Conservation (phyloP, 2,329 filamentous ascomycete genomes). For the Pseudogymnoascus sp. region DNA sequence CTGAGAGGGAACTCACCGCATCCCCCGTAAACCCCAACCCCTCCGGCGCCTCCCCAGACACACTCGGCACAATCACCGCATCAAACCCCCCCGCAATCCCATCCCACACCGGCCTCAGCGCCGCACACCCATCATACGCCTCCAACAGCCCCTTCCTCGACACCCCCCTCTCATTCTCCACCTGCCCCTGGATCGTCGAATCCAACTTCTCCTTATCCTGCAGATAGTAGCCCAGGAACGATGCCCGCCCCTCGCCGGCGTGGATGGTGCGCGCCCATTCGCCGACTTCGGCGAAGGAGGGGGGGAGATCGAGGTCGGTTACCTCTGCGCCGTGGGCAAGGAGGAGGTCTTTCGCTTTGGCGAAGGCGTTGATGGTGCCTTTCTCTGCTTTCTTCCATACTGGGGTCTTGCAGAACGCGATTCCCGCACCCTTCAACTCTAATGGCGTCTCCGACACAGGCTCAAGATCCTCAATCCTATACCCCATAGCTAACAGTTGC, state of each 20-base stretch:
- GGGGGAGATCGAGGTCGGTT: constrained; percentile 46
- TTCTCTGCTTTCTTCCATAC: constrained; percentile 42
- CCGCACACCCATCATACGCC: constrained; percentile 47
- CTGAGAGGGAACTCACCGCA: constrained; percentile 31
- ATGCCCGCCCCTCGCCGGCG: constrained; percentile 41
- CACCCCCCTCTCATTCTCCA: constrained; percentile 39
- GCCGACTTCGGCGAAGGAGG: constrained; percentile 39
- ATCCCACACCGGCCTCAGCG: constrained; percentile 47
- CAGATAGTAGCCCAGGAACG: constrained; percentile 46
- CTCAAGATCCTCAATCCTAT: constrained; percentile 45
- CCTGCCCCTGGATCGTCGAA: constrained; percentile 37
- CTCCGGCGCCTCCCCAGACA: constrained; percentile 49
- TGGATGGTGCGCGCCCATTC: constrained; percentile 47
- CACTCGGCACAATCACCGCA: constrained; percentile 51
- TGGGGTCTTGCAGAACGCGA: constrained; percentile 47
- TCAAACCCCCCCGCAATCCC: constrained; percentile 42
- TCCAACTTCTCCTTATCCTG: constrained; percentile 40
- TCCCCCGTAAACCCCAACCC: constrained; percentile 47
- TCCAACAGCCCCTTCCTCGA: constrained; percentile 41
- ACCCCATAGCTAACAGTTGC: constrained; percentile 44
- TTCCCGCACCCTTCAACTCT: constrained; percentile 38
- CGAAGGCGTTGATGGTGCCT: constrained; percentile 37
- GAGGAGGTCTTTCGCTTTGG: constrained; percentile 34
- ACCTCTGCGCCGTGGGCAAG: constrained; percentile 43
- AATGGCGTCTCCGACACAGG: constrained; percentile 19